A percentile compares a stretch with the other conserved stretches of the same genome.
Evolutionary conservation across 257 asterid genomes (phyloP).

Genomic region (Agastache rugosa): DNA sequence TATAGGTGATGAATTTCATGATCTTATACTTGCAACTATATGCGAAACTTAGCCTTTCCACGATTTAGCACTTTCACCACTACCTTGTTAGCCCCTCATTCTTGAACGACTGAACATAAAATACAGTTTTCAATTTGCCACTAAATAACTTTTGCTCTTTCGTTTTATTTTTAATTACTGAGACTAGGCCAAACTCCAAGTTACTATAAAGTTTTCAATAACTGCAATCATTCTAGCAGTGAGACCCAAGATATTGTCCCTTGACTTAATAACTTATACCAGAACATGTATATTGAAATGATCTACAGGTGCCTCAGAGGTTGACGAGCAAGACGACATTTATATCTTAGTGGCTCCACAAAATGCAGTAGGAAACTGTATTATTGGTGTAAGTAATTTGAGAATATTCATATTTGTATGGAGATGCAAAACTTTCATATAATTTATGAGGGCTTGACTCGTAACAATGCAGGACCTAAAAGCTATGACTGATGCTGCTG

Average conservation of each 20-base stretch:
- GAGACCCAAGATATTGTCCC: background rate
- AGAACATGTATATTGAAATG: constrained; percentile 23
- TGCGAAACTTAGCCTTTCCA: background rate
- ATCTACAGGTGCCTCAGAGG: constrained; percentile 84
- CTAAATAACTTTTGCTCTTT: no score
- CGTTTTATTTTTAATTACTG: no score
- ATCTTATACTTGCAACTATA: constrained; percentile 16
- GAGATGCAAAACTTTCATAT: constrained; percentile 26
- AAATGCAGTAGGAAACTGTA: constrained; percentile 94
- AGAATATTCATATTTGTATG: constrained; percentile 8
- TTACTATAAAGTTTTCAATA: background rate
- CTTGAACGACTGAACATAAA: no score
- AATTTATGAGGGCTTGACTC: constrained; percentile 24
- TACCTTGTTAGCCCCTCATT: no score
- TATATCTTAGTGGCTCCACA: constrained; percentile 97
- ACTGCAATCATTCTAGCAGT: background rate
- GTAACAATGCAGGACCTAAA: constrained; percentile 68
- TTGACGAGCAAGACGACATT: constrained; percentile 85
- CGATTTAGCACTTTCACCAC: background rate
- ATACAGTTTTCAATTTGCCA: no score
- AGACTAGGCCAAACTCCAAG: background rate
- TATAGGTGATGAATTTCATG: constrained; percentile 56
- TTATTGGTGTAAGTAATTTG: constrained; percentile 72
- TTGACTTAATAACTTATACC: background rate
- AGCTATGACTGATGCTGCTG: constrained; percentile 98